Conservation (phyloP, 2,329 filamentous ascomycete genomes). For the Fusarium verrucosum region DNA sequence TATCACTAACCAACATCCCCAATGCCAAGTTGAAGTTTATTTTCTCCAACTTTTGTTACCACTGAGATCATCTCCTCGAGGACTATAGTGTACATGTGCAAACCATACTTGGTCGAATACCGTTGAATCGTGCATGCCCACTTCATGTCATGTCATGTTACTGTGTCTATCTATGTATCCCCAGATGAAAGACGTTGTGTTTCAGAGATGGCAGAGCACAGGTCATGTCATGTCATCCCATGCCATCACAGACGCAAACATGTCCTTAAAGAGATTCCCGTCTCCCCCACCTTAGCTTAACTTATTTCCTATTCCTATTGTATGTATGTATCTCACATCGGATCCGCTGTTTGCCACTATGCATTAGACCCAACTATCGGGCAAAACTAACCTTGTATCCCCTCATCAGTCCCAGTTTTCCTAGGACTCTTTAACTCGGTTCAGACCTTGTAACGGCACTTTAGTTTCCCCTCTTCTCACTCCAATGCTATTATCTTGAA, state of each 20-base stretch:
- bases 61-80: not conserved
- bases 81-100: conserved; percentile 7
- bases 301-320: no score
- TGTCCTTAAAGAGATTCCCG: conserved; percentile 12
- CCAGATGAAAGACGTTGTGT: conserved; percentile 12
- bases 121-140: conserved; percentile 29
- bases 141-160: conserved; percentile 1
- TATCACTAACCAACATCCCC: not conserved
- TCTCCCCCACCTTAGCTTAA: conserved; percentile 13
- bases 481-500: not conserved
- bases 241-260: conserved; percentile 39
- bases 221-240: conserved; percentile 32
- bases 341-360: conserved; percentile 25
- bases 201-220: conserved; percentile 22
- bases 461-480: not conserved
- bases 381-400: conserved; percentile 7
- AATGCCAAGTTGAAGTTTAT: not conserved
- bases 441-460: not conserved
- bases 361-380: conserved; percentile 3
- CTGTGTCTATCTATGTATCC: not conserved
- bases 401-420: conserved; percentile 13
- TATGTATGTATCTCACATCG: conserved; percentile 3
- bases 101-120: conserved; percentile 13
- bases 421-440: not conserved
- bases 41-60: not conserved